Percentiles rank a stretch among this genome's conserved stretches.
Evolutionary conservation across 2,329 filamentous ascomycete genomes (phyloP).

Genomic region (Cercospora brassicicola): DNA sequence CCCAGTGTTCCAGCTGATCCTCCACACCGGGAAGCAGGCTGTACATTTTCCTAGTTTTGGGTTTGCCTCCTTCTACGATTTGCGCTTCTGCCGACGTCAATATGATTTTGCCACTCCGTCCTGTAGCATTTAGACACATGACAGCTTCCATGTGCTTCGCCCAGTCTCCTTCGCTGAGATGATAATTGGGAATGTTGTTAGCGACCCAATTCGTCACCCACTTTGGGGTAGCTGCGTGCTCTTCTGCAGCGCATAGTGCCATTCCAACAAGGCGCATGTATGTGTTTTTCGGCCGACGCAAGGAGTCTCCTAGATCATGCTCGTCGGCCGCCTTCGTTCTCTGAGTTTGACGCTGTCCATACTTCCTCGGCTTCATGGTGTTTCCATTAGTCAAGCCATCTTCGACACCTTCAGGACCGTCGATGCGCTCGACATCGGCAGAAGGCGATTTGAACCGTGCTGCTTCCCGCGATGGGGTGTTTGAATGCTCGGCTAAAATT

Average conservation of each 20-base stretch:
- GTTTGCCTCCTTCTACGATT: conserved; percentile 3
- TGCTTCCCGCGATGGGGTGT: not conserved
- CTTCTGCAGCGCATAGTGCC: conserved; percentile 33
- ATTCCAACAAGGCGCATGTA: conserved; percentile 33
- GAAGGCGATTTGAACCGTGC: not conserved
- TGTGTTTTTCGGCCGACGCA: conserved; percentile 25
- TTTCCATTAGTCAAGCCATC: not conserved
- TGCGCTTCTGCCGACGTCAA: not conserved
- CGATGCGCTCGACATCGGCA: not conserved
- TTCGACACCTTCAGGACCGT: too few species aligned
- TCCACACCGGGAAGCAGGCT: conserved; percentile 27
- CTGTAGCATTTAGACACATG: conserved; percentile 19
- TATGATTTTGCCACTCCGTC: conserved; percentile 10
- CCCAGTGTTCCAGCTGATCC: conserved; percentile 30
- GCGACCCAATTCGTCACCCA: conserved; percentile 34
- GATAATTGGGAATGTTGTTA: conserved; percentile 33
- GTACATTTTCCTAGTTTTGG: conserved; percentile 11
- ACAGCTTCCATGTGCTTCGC: conserved; percentile 17
- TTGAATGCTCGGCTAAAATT: not conserved
- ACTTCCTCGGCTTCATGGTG: not conserved
- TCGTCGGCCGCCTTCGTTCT: not conserved
- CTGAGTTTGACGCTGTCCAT: not conserved
- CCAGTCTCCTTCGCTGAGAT: conserved; percentile 24
- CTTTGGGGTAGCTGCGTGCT: conserved; percentile 24
- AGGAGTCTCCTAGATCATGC: conserved; percentile 28